Evolutionary conservation across 805 yeast species (phyloP), one percentile per base, ranked within the genome.

Genomic region (Metschnikowia similis): DNA sequence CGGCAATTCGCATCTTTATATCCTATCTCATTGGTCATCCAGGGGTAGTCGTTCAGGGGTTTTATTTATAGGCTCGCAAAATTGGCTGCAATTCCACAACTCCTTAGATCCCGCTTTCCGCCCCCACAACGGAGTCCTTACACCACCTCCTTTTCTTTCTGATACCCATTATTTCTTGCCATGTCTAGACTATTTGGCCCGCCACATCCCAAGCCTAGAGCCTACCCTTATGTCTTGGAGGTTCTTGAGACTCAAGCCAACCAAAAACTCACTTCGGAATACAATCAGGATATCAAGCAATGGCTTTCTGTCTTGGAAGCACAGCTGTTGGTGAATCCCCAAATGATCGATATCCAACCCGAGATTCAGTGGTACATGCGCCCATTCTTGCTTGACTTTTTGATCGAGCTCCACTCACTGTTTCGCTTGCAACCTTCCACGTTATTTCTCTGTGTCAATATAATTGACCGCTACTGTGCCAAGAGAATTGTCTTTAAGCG

Each of bases 291-390:
- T 16, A 68, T 76, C 41, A 65, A 66, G 8, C 55, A 58, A 35
- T 74, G 75, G 55, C 56, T 71, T 52, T 64, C 80, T 14, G 60
- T 51, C 13, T 61, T 77, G 31, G 84, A 80, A 56, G 50, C 67
- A 4, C 56, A 58, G 35, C 68, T 70, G 36, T 55, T 60, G 76
- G 80, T 64, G 61, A 83, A 52, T 66, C 78, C 63, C 41, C 74
- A 82, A 48, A 84, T 75, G 80, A 75, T 73, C 43, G 76, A 75
- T 50, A 59, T 74, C 43, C 76, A 71, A 58, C 76, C 76, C 1
- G 75, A 76, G 62, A 66, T 75, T 49, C 76, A 76, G 62, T 71
- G 78, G 78, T 72, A 71, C 59, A 70, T 74, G 78, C 62, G 79
- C 50, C 77, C 76, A 5, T 74, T 69, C 53, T 62, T 74, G 45